Evolutionary conservation across 1,284 basidiomycete genomes (phyloP).

Genomic region (Fomitopsis pinicola): DNA sequence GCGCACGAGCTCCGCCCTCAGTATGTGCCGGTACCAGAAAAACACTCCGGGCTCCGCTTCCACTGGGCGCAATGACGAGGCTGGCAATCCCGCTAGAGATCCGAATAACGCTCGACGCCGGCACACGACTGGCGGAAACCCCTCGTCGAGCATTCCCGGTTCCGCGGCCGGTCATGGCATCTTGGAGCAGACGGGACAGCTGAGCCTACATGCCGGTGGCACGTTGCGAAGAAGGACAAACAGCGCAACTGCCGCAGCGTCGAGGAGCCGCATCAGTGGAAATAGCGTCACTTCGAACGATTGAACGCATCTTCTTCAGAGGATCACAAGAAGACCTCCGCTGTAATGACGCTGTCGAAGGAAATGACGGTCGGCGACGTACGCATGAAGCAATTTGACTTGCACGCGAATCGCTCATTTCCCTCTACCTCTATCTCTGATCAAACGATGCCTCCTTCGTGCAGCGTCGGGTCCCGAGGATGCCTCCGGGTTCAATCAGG

Average conservation of each 20-base stretch:
- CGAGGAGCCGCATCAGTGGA: neutral
- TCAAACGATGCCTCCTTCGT: neutral
- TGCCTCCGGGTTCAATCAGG: neutral
- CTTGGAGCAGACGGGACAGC: neutral
- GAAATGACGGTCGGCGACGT: neutral
- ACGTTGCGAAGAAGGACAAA: neutral
- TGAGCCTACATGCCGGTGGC: neutral
- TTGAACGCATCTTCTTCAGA: neutral
- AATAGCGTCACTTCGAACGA: neutral
- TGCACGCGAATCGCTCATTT: neutral
- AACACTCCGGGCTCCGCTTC: neutral
- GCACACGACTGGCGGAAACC: neutral
- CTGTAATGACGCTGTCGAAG: neutral
- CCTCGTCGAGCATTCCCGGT: neutral
- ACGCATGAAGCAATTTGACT: neutral
- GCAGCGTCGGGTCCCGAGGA: neutral
- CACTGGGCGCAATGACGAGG: neutral
- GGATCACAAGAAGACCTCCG: neutral
- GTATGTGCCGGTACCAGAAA: neutral
- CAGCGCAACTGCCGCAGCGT: neutral
- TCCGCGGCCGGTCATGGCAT: neutral
- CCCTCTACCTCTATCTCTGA: neutral
- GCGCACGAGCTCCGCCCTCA: neutral
- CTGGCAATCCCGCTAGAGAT: neutral
- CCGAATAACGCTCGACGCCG: neutral